Evolutionary conservation across 495 filamentous ascomycete genomes (phyloP), one percentile per base, ranked within the genome.

Genomic region (Oidiodendron maius): DNA sequence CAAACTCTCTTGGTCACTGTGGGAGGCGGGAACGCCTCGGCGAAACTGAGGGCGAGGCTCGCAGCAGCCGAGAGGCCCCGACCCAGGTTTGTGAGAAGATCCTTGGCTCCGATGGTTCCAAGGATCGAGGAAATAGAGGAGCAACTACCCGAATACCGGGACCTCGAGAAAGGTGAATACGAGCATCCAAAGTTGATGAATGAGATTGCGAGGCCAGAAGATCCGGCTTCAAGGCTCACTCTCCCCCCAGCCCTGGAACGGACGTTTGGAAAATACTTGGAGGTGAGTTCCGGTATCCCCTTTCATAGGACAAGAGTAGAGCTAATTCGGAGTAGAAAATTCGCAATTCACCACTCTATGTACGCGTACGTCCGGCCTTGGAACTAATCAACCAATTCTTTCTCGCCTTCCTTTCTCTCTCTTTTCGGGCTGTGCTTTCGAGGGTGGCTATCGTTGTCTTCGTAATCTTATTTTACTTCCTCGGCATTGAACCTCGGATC

Each of bases 1-100:
- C 47, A 61, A 46, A 52, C 80, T 34, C 72, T 86, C 46, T 79
- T 76, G 0, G 72, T 89, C 11, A 71, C 75, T 18, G 66, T 89
- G 25, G 83, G 85, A 10, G 84, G 85, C 4, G 55, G 66, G 9
- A 50, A 53, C 34, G 55, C 39, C 9, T 37, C 18, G 20, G 39
- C 37, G 40, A 26, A 18, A 16, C 23, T 25, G 15, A 18, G 37
- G 25, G 15, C 24, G 25, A 35, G 18, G 25, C 13, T 12, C 35
- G 20, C 21, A 8, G n/a, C 24, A 17, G 11, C 32, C 1, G 3
- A 44, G 22, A n/a, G 22, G 20, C 41, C 32, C 37, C 37, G 13
- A 37, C 38, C 32, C 10, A 48, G 23, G 25, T 10, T 42, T 22
- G 23, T 46, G 24, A 54, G 39, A 36, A 22, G 51, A 32, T 45